Base-by-base conservation (phyloP, 768 basidiomycete species). In the Tricholomella constricta region DNA sequence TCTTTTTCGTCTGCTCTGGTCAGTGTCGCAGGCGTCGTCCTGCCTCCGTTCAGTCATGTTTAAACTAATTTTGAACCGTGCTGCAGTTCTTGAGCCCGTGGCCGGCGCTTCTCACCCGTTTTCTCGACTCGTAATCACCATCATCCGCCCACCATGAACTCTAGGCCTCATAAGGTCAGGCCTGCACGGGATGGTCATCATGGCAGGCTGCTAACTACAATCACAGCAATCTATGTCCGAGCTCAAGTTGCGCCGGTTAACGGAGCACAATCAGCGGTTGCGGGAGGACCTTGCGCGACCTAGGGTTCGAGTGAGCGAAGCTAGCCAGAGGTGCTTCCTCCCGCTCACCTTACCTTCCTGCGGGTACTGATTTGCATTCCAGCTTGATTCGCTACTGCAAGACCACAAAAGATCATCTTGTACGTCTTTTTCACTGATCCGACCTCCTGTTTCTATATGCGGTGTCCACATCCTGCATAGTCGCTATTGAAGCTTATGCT, bases 361-460 rank as follows among this genome's bases (percentile, higher is more conserved):
- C 15, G 14, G n/a, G 17, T 45, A 32, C 36, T 55, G 43, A 63
- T 51, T 14, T 27, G 31, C 12, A 48, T 32, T 51, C 35, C 68
- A 98, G 95, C 67, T 71, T 98, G 61, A 95, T 98, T 65, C 86
- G 89, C 41, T 97, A 92, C 69, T 95, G 93, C 81, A 93, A 92
- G 73, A 87, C 86, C 37, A 97, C 94, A 22, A 91, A 90, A 67
- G 95, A 97, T 69, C 86, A 88, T 61, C 79, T 94, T 56, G 90
- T 92, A 68, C 64, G 88, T 80, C n/a, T 43, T 20, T 35, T 40
- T 47, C 25, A 4, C 48, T 52, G 47, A 47, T 40, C 50, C 52
- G 40, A n/a, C 36, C 25, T 48, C 32, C 17, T 53, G 48, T 36
- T 22, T 37, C 27, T 34, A 48, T 44, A 29, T 48, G 45, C 45